These are phyloP conservation scores for Artemisia argyi DNA, from an alignment of 129 eudicot genomes.

Conservation along the genomic window DNA sequence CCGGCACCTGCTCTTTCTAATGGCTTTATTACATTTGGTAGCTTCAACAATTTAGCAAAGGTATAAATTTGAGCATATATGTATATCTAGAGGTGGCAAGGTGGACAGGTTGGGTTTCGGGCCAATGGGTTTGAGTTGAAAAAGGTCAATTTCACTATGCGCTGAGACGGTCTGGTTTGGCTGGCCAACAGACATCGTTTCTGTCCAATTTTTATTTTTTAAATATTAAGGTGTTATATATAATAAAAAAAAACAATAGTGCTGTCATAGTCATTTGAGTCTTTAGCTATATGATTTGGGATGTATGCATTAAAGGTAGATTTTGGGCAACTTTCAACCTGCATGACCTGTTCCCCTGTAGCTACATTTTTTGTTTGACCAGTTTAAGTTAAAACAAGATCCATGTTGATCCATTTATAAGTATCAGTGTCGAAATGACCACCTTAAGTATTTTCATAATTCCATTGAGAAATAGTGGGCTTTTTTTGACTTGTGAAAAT, in stretches of 20 bases:
- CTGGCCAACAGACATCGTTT: too few species aligned
- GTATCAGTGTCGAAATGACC: neutral
- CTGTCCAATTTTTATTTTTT: neutral
- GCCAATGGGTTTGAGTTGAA: neutral
- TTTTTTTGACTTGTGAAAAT: slow-evolving; percentile 17
- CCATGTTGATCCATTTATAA: neutral
- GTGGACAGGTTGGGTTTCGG: neutral
- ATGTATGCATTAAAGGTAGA: neutral
- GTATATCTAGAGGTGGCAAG: slow-evolving; percentile 1
- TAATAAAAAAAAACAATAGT: too few species aligned
- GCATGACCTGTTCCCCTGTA: neutral
- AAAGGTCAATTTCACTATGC: neutral
- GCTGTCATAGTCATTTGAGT: neutral
- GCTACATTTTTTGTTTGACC: neutral
- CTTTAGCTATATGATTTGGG: neutral
- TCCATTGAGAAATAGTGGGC: slow-evolving; percentile 7
- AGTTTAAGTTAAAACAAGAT: neutral
- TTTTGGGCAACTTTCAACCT: slow-evolving; percentile 1
- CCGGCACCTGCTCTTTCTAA: slow-evolving; percentile 89
- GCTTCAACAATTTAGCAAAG: slow-evolving; percentile 97
- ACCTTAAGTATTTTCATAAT: neutral
- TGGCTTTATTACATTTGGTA: slow-evolving; percentile 92
- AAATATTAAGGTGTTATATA: neutral
- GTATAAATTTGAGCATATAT: slow-evolving; percentile 35
- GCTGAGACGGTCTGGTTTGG: neutral